phyloP scores from a whole-genome alignment of 75 land plant genomes.

The Sequoiadendron giganteum region DNA sequence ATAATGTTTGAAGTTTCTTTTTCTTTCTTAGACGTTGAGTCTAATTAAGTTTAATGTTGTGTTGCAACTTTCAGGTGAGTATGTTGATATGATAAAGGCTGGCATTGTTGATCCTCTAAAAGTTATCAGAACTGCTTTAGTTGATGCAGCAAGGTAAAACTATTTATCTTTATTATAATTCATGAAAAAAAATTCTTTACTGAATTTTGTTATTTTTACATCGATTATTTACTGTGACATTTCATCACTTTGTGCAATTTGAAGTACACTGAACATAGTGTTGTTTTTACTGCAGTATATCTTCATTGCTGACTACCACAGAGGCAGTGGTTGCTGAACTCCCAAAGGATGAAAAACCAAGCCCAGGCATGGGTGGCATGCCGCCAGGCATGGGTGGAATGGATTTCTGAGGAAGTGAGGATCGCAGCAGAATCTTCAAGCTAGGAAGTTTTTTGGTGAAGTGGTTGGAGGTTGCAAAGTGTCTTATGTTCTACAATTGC shows the following conservation, averaged over 20 bases:
- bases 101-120: slow-evolving; percentile 91
- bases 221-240: no score
- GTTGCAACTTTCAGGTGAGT: slow-evolving; percentile 47
- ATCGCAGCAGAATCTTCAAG: neutral
- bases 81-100: slow-evolving; percentile 87
- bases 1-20: neutral
- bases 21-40: neutral
- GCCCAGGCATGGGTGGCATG: slow-evolving; percentile 58
- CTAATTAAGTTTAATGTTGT: neutral
- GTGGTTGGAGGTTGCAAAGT: neutral
- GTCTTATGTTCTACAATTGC: neutral
- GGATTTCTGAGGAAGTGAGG: slow-evolving; percentile 39
- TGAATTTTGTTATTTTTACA: neutral
- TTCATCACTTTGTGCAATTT: neutral
- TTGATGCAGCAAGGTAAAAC: slow-evolving; percentile 86
- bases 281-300: slow-evolving; percentile 58
- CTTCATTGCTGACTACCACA: slow-evolving; percentile 92
- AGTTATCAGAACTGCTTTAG: slow-evolving; percentile 85
- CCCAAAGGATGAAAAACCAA: slow-evolving; percentile 72
- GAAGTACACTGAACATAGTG: neutral
- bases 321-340: slow-evolving; percentile 87
- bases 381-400: slow-evolving; percentile 71
- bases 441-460: neutral
- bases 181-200: no score
- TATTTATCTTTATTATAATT: neutral